Base-by-base conservation (phyloP, 2,329 filamentous ascomycete species). In the Diaporthe citri region DNA sequence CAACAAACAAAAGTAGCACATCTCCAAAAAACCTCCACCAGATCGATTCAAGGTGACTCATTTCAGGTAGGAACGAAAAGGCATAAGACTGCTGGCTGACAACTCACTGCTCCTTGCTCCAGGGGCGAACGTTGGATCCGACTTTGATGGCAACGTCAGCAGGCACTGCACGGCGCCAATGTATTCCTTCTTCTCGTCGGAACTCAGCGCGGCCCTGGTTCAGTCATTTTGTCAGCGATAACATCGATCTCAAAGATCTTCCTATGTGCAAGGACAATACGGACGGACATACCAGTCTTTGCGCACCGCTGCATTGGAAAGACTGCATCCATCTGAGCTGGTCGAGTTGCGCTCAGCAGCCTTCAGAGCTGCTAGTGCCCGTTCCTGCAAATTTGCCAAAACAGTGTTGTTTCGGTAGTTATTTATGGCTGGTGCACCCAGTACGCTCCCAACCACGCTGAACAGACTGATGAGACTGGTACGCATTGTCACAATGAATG, bases 141-240 rank as follows among this genome's bases (percentile, higher is more conserved):
- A 69, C n/a, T 69, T 55, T 5, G 64, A 69, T 12, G 64, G 64
- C 17, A 31, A 8, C 1, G 8, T 41, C 4, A 69, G 48, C 13
- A 69, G 48, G 39, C 64, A 69, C n/a, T 69, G 64, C 3, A 69
- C 64, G 3, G 64, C 64, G 13, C 64, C n/a, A 34, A 69, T 69
- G 17, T 69, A 69, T 1, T 41, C 64, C 64, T 41, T 69, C 6
- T 55, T 69, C 48, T 69, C 64, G 2, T 31, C 64, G 3, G 46
- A 13, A 41, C 34, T 69, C 15, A 69, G 17, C 1, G 48, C 48
- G 13, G 0, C n/a, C 64, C 64, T 69, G 1, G 3, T 4, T 1
- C 15, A 22, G 34, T 22, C 13, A 10, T 12, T 3, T 31, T 6
- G 34, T 69, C 3, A 69, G 34, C n/a, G 25, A 28, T n/a, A 4